Evolutionary conservation across 805 yeast species (phyloP), one percentile per base, ranked within the genome.

Genomic region (Priceomyces carsonii): DNA sequence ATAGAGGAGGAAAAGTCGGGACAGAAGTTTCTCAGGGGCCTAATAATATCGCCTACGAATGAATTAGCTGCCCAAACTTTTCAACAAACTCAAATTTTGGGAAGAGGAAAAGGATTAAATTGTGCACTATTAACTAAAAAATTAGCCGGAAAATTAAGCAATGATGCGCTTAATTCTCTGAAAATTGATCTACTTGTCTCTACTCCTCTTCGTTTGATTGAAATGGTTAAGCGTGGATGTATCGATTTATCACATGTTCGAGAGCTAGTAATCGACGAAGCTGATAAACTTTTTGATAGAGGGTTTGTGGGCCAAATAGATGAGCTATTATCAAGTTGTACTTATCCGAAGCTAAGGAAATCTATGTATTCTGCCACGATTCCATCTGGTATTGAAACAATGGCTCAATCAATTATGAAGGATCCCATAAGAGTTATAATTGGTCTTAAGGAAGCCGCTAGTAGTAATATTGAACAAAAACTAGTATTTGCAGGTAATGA

Each of bases 361-460:
- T 79, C 93, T 8, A 82, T 95, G 66, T 91, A 85, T 56, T 87
- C 96, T 7, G 99, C 99, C 6, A 93, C 99, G 0, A 83, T 93
- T 40, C 96, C 98, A 1, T 85, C 96, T 2, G 80, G 83, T 36
- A 95, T 91, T 15, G 99, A 91, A 63, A 90, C 85, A 50, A 71
- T 89, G 49, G 96, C 96, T 3, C 72, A 78, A 23, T 71, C 84
- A 18, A 85, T 93, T 32, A 91, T 91, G 98, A 59, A 71, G 15
- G 86, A 85, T 42, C 90, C 95, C 6, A 71, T 91, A 17, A 77
- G 98, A 55, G 78, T 93, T 26, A 84, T 93, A 40, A 82, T 91
- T 48, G 97, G 97, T 8, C 90, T 82, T 51, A 90, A 90, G 54
- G 96, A 91, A 59, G 95, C 95, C 12, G 99, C 99, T 1, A 83